These are phyloP conservation scores for Adansonia gregorii DNA, from an alignment of 441 rosid species.

Conservation along the genomic window DNA sequence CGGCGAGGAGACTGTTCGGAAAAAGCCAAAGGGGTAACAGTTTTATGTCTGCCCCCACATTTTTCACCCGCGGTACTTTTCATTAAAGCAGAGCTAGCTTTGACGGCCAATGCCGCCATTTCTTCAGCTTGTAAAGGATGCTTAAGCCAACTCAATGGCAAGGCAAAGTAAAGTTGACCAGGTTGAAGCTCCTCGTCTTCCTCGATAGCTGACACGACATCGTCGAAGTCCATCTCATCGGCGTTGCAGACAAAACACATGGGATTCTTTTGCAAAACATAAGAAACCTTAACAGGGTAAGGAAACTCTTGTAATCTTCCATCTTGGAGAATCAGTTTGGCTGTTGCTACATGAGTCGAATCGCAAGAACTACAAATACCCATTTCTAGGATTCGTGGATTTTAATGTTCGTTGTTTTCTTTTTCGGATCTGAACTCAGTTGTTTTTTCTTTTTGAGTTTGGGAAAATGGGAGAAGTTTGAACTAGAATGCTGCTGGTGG, in stretches of 20 bases:
- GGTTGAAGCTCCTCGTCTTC: constrained; percentile 69
- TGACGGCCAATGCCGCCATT: constrained; percentile 95
- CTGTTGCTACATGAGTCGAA: constrained; percentile 59
- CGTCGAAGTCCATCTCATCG: constrained; percentile 88
- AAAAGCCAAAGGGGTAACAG: constrained; percentile 36
- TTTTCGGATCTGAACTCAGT: constrained; percentile 6
- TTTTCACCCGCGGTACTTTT: constrained; percentile 47
- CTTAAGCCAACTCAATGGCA: constrained; percentile 62
- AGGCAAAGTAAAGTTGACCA: constrained; percentile 77
- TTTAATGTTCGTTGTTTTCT: constrained; percentile 31
- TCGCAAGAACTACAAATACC: constrained; percentile 77
- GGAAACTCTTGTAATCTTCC: constrained; percentile 75
- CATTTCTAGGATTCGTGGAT: constrained; percentile 36
- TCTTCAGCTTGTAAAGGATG: constrained; percentile 65
- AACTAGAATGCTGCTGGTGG: not conserved
- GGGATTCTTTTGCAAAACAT: constrained; percentile 61
- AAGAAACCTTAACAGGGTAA: constrained; percentile 72
- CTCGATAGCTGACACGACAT: constrained; percentile 56
- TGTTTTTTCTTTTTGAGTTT: constrained; percentile 16
- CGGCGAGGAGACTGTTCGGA: constrained; percentile 37
- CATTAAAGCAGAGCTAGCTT: constrained; percentile 78
- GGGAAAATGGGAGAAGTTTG: constrained; percentile 4
- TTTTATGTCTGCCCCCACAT: constrained; percentile 47
- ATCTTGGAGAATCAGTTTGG: constrained; percentile 71
- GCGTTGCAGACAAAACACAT: constrained; percentile 74